phyloP scores from a whole-genome alignment of 257 asterid genomes.

The Lycium barbarum region DNA sequence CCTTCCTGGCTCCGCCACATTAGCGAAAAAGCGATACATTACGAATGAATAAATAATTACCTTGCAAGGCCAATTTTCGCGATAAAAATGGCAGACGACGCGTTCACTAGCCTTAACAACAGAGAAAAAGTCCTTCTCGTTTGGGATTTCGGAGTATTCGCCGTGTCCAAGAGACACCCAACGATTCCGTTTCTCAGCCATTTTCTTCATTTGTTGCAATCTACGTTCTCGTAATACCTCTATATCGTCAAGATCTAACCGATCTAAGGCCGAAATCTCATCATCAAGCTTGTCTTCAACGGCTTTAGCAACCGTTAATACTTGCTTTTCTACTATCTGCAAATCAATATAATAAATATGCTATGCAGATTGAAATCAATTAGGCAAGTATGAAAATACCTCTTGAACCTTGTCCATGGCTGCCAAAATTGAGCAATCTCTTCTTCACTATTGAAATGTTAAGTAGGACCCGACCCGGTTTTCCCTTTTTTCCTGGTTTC shows the following conservation, averaged over 20 bases:
- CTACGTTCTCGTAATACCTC: slow-evolving; percentile 90
- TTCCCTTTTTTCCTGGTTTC: too few relatives aligned
- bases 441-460: too few relatives aligned
- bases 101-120: slow-evolving; percentile 94
- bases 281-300: slow-evolving; percentile 97
- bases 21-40: too few relatives aligned
- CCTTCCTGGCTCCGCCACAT: too few relatives aligned
- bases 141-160: slow-evolving; percentile 86
- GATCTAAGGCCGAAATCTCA: slow-evolving; percentile 80
- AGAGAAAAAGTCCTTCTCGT: slow-evolving; percentile 92
- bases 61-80: slow-evolving; percentile 99
- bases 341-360: too few relatives aligned
- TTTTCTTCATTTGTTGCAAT: slow-evolving; percentile 95
- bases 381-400: neutral
- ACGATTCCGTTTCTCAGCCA: slow-evolving; percentile 94
- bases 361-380: too few relatives aligned
- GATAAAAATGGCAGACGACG: slow-evolving; percentile 96
- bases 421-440: neutral
- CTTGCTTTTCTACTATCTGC: slow-evolving; percentile 88
- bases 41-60: slow-evolving; percentile 34
- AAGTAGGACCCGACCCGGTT: too few relatives aligned
- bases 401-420: slow-evolving; percentile 1
- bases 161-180: slow-evolving; percentile 97
- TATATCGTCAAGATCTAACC: slow-evolving; percentile 80
- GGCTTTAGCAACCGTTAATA: slow-evolving; percentile 90